These are phyloP conservation scores for Oryza meridionalis DNA, from an alignment of 176 grass and related monocot genomes.

Conservation along the genomic window DNA sequence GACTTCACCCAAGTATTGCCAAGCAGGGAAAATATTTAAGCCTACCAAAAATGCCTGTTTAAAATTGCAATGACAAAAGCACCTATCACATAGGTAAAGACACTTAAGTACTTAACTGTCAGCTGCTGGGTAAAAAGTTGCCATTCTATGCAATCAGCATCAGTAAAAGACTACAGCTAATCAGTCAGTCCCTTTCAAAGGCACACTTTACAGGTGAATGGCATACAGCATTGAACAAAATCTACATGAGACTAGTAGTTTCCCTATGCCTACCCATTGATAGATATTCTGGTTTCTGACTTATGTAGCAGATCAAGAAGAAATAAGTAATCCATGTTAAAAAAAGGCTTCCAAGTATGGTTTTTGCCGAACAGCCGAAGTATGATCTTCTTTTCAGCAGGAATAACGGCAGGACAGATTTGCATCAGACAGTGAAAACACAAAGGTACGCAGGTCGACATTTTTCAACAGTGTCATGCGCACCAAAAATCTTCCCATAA, in stretches of 20 bases:
- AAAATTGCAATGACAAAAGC: not conserved
- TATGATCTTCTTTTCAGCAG: constrained; percentile 21
- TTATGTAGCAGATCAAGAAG: constrained; percentile 12
- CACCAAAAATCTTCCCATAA: constrained; percentile 30
- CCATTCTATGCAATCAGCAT: constrained; percentile 18
- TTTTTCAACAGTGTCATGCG: constrained; percentile 33
- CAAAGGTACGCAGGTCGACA: not conserved
- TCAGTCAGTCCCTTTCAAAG: constrained; percentile 21
- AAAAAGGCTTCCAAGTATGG: not conserved
- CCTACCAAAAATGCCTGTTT: not conserved
- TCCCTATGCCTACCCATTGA: not conserved
- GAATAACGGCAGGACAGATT: constrained; percentile 18
- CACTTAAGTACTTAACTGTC: not conserved
- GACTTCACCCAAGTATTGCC: not conserved
- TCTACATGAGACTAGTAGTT: constrained; percentile 26
- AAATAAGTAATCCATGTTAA: constrained; percentile 8
- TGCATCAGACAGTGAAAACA: constrained; percentile 22
- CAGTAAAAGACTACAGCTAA: constrained; percentile 1
- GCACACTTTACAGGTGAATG: constrained; percentile 37
- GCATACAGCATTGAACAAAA: constrained; percentile 31
- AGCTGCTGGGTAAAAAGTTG: not conserved
- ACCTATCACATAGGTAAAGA: not conserved
- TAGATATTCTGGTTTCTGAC: constrained; percentile 21
- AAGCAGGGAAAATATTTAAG: constrained; percentile 3
- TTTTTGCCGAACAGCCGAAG: constrained; percentile 28